These are phyloP conservation scores for Apiospora malaysiana DNA, from an alignment of 2,329 filamentous ascomycete genomes.

Conservation along the genomic window DNA sequence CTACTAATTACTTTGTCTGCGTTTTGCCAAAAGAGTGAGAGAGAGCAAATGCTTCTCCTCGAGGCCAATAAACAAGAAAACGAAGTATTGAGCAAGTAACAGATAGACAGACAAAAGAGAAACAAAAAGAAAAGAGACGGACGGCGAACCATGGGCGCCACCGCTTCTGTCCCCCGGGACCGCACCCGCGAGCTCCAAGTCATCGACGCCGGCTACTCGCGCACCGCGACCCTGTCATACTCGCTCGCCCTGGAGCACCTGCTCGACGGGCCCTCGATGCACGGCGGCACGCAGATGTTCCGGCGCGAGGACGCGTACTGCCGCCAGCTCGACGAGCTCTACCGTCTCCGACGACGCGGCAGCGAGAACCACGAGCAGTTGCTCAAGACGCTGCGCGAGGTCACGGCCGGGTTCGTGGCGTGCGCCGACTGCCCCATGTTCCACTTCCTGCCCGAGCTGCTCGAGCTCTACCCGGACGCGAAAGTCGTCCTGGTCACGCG, in stretches of 20 bases:
- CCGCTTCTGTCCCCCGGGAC: not conserved
- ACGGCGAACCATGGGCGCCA: not conserved
- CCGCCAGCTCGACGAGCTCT: not conserved
- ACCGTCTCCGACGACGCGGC: slow-evolving; percentile 20
- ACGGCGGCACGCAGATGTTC: slow-evolving; percentile 50
- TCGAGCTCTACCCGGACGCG: not conserved
- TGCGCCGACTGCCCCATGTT: slow-evolving; percentile 27
- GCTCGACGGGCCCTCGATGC: slow-evolving; percentile 53
- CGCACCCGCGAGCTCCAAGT: slow-evolving; percentile 39
- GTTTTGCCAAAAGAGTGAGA: too few species aligned
- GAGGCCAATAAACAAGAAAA: too few species aligned
- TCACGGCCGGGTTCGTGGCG: slow-evolving; percentile 31
- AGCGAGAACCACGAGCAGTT: slow-evolving; percentile 31
- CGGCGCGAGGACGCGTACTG: slow-evolving; percentile 40
- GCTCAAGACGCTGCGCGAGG: slow-evolving; percentile 31
- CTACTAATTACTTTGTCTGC: too few species aligned
- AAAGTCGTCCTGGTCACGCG: not conserved
- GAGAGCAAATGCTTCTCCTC: too few species aligned
- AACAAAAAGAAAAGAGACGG: too few species aligned
- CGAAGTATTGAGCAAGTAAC: too few species aligned
- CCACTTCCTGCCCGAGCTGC: slow-evolving; percentile 3
- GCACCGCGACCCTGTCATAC: slow-evolving; percentile 57
- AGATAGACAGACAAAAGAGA: too few species aligned
- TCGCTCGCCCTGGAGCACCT: slow-evolving; percentile 51
- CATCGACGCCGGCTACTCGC: slow-evolving; percentile 48